Base-by-base conservation (phyloP, 2,329 filamentous ascomycete species). In the Fusarium dlaminii region DNA sequence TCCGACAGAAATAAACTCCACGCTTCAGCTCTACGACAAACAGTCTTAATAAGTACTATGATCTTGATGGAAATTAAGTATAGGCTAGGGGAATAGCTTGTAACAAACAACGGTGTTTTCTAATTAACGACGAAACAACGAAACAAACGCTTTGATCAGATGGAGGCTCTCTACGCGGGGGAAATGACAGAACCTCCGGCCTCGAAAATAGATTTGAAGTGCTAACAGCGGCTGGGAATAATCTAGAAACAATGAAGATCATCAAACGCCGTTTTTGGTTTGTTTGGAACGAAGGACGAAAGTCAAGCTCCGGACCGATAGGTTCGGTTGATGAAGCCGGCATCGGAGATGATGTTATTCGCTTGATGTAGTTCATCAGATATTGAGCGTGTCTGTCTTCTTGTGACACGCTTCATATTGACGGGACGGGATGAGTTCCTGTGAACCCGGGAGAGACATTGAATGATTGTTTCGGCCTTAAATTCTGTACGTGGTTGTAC, bases 81-180 rank as follows among this genome's bases (percentile, higher is more conserved):
- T 27, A 39, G 32, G 42, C 20, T 5, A 54, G 36, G 39, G 34
- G 27, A 20, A 39, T 30, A 36, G 32, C 32, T 14, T 20, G 22
- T 30, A 24, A 36, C 34, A 46, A 65, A 48, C 27, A 29, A 34
- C 32, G 17, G 30, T 43, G 43, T 29, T 34, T 65, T 42, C 22
- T n/a, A 48, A 42, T 37, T 8, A 60, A 43, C 51, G 63, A 55
- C 52, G 57, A 70, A 70, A 70, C 51, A n/a, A 22, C 27, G 66
- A 70, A 70, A 70, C 67, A 52, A 52, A 66, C 58, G 67, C 67
- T 65, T 70, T 70, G 67, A 65, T 70, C 67, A 70, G 29, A 24
- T n/a, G 39, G 27, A 52, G 45, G 59, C 46, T 58, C 37, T 34
- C 34, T 30, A 48, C 39, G 34, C 30, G 34, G 66, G 58, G 60